phyloP scores from a whole-genome alignment of 2,329 filamentous ascomycete genomes.

The Trichoderma asperellum region DNA sequence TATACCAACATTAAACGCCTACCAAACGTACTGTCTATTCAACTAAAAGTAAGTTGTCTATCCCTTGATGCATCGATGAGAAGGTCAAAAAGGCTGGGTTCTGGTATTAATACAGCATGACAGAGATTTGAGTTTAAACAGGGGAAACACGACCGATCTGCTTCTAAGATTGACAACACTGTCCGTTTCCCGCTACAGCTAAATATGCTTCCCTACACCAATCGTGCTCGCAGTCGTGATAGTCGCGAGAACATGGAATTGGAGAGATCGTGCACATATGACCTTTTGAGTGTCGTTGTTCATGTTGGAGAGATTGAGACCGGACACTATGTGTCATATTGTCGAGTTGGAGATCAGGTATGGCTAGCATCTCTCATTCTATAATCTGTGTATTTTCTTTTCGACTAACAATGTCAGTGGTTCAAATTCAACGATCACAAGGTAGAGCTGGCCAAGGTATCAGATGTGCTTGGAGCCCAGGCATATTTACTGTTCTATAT shows the following conservation, averaged over 20 bases:
- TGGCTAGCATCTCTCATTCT: conserved; percentile 3
- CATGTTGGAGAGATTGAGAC: conserved; percentile 93
- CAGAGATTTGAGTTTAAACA: conserved; percentile 75
- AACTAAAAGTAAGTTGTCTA: conserved; percentile 73
- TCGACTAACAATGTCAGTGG: conserved; percentile 62
- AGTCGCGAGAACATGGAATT: conserved; percentile 60
- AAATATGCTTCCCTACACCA: conserved; percentile 90
- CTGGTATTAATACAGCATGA: not conserved
- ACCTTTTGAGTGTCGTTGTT: conserved; percentile 86
- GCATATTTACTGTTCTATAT: conserved; percentile 92
- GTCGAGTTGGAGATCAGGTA: conserved; percentile 72
- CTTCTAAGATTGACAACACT: conserved; percentile 84
- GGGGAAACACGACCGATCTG: conserved; percentile 65
- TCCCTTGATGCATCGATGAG: no score
- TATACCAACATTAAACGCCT: conserved; percentile 82
- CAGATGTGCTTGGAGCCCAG: conserved; percentile 82
- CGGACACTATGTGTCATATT: conserved; percentile 91
- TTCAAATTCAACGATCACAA: conserved; percentile 96
- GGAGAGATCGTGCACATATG: conserved; percentile 74
- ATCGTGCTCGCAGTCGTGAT: conserved; percentile 59
- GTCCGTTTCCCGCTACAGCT: conserved; percentile 85
- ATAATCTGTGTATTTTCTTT: conserved; percentile 1
- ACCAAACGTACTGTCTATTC: conserved; percentile 87
- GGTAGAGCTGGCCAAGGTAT: conserved; percentile 80
- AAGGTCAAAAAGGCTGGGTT: not conserved